Conservation (phyloP, 768 basidiomycete genomes). For the Sporobolomyces pararoseus region DNA sequence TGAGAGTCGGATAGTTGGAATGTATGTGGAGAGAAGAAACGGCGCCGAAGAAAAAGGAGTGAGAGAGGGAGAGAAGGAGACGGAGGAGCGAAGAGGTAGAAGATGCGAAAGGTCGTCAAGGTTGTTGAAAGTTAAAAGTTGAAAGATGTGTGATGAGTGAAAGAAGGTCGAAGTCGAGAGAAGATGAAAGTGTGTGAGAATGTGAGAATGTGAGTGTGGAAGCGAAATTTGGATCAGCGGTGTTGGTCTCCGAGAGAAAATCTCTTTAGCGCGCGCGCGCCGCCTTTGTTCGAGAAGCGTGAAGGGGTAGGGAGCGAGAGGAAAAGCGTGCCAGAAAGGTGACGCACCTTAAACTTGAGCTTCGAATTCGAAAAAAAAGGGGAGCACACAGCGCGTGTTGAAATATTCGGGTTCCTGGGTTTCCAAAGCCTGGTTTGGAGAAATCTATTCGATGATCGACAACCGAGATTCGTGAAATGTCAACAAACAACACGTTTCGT, state of each 20-base stretch:
- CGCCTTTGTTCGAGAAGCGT: slow-evolving; percentile 44
- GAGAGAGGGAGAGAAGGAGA: neutral
- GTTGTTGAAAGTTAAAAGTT: neutral
- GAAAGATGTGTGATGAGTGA: neutral
- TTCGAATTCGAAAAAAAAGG: slow-evolving; percentile 24
- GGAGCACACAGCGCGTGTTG: slow-evolving; percentile 43
- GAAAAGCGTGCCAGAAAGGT: slow-evolving; percentile 53
- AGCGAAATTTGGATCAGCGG: slow-evolving; percentile 9
- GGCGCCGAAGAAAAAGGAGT: neutral
- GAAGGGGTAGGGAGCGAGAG: too few relatives aligned
- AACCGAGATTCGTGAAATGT: neutral
- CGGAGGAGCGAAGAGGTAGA: slow-evolving; percentile 40
- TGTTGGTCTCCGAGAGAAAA: slow-evolving; percentile 14
- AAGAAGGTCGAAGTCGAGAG: slow-evolving; percentile 5
- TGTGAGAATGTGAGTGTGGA: neutral
- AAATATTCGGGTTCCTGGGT: slow-evolving; percentile 28
- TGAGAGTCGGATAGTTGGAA: slow-evolving; percentile 27
- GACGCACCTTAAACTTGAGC: slow-evolving; percentile 53
- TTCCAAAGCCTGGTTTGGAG: neutral
- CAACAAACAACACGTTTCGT: neutral
- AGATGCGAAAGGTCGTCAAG: neutral
- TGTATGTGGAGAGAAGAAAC: slow-evolving; percentile 2
- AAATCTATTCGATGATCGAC: slow-evolving; percentile 2
- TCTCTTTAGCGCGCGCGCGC: neutral
- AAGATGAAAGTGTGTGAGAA: slow-evolving; percentile 5